These are phyloP conservation scores for Scytalidium sp. DNA, from an alignment of 2,329 filamentous ascomycete genomes.

Conservation along the genomic window DNA sequence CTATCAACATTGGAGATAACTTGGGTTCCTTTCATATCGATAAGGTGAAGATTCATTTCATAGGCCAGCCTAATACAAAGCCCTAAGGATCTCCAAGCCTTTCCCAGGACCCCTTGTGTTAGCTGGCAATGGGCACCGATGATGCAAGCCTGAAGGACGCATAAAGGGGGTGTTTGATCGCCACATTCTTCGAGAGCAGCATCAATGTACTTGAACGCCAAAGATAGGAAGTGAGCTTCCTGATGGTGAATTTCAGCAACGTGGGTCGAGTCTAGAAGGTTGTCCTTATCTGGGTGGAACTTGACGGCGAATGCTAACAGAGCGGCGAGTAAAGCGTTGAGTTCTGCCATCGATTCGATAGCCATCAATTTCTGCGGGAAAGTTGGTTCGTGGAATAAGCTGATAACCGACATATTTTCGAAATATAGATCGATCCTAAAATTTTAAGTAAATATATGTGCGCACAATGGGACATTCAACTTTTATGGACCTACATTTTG, in stretches of 20 bases:
- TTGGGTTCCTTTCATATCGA: constrained; percentile 8
- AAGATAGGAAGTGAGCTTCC: constrained; percentile 11
- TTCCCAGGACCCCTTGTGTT: constrained; percentile 30
- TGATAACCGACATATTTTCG: constrained; percentile 4
- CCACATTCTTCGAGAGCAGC: constrained; percentile 25
- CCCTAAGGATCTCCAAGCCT: constrained; percentile 30
- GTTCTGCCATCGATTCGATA: constrained; percentile 1
- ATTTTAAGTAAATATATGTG: neutral
- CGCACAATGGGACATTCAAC: neutral
- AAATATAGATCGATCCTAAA: constrained; percentile 3
- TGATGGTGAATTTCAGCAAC: neutral
- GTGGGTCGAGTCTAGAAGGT: neutral
- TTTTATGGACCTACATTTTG: neutral
- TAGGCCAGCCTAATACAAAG: constrained; percentile 23
- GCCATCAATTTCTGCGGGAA: constrained; percentile 2
- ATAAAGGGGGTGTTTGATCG: constrained; percentile 29
- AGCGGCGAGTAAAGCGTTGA: constrained; percentile 25
- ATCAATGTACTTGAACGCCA: constrained; percentile 23
- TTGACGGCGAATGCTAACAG: constrained; percentile 24
- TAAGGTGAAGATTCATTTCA: constrained; percentile 12
- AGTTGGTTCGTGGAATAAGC: constrained; percentile 3
- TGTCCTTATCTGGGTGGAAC: constrained; percentile 5
- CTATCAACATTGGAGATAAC: constrained; percentile 3
- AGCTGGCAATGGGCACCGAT: constrained; percentile 30
- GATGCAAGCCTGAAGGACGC: constrained; percentile 31